phyloP scores from a whole-genome alignment of 2,329 filamentous ascomycete genomes.

The Drechslerella stenobrocha region DNA sequence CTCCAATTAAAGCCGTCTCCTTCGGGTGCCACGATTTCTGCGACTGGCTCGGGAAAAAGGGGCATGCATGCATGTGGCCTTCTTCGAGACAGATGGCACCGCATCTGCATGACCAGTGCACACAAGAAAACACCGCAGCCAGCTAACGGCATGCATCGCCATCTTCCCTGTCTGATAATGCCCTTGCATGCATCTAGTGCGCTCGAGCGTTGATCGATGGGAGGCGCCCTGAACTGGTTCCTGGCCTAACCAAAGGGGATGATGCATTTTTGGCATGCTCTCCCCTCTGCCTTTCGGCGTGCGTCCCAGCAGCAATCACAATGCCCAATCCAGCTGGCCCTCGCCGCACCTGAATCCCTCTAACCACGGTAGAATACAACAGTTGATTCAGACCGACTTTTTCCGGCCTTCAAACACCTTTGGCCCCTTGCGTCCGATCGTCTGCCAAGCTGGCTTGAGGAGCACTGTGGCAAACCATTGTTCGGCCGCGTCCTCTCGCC shows the following conservation, averaged over 20 bases:
- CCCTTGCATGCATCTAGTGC: constrained; percentile 16
- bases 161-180: constrained; percentile 4
- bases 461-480: no score
- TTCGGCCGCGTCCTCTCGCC: constrained; percentile 21
- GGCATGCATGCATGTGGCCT: constrained; percentile 49
- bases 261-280: constrained; percentile 13
- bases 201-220: not conserved
- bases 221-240: not conserved
- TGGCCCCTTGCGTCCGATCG: constrained; percentile 20
- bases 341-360: constrained; percentile 21
- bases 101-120: constrained; percentile 8
- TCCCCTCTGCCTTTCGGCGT: not conserved
- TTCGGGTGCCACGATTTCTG: constrained; percentile 49
- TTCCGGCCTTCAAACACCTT: constrained; percentile 28
- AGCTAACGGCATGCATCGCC: constrained; percentile 5
- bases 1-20: constrained; percentile 47
- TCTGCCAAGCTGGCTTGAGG: not conserved
- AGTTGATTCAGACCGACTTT: constrained; percentile 11
- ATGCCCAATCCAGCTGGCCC: constrained; percentile 35
- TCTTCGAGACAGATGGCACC: constrained; percentile 24
- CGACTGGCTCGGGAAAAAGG: constrained; percentile 49
- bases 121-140: constrained; percentile 19
- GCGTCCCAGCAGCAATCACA: constrained; percentile 26
- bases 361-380: constrained; percentile 15
- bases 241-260: constrained; percentile 8